phyloP scores from a whole-genome alignment of 2,329 filamentous ascomycete species.

The Pseudogymnoascus sp. region DNA sequence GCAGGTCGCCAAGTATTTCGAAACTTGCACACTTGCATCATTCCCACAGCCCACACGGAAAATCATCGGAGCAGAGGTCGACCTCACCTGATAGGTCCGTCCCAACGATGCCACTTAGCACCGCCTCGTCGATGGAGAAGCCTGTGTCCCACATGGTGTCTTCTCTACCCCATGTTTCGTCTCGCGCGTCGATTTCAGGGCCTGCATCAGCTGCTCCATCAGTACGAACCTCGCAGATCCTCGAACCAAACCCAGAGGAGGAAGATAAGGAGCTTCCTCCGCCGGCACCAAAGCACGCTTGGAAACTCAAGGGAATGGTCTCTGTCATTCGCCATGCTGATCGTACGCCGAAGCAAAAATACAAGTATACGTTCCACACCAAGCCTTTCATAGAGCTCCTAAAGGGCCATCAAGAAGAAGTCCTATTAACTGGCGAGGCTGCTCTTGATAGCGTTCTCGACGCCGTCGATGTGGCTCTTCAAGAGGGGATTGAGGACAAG shows the following conservation, averaged over 20 bases:
- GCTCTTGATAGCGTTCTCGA: slow-evolving; percentile 82
- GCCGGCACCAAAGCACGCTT: slow-evolving; percentile 77
- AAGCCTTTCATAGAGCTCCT: slow-evolving; percentile 91
- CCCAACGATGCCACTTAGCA: not conserved
- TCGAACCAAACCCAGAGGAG: slow-evolving; percentile 12
- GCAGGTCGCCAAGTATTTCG: slow-evolving; percentile 55
- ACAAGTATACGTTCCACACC: slow-evolving; percentile 98
- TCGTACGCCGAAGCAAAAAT: slow-evolving; percentile 96
- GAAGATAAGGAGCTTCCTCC: slow-evolving; percentile 36
- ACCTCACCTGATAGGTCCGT: not conserved
- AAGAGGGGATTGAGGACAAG: slow-evolving; percentile 72
- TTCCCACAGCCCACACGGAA: not conserved
- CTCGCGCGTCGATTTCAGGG: not conserved
- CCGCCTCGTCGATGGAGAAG: not conserved
- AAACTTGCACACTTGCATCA: slow-evolving; percentile 39
- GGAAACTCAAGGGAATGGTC: slow-evolving; percentile 97
- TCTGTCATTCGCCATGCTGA: slow-evolving; percentile 95
- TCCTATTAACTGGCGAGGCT: slow-evolving; percentile 84
- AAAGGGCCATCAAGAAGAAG: slow-evolving; percentile 93
- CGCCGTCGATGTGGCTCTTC: slow-evolving; percentile 74
- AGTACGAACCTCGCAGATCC: not conserved
- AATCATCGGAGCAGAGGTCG: not conserved
- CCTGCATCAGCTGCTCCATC: not conserved
- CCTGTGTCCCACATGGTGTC: not conserved
- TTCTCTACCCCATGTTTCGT: not conserved